Evolutionary conservation across 2,329 filamentous ascomycete genomes (phyloP), one percentile per base, ranked within the genome.

Genomic region (Nigrospora sphaerica): DNA sequence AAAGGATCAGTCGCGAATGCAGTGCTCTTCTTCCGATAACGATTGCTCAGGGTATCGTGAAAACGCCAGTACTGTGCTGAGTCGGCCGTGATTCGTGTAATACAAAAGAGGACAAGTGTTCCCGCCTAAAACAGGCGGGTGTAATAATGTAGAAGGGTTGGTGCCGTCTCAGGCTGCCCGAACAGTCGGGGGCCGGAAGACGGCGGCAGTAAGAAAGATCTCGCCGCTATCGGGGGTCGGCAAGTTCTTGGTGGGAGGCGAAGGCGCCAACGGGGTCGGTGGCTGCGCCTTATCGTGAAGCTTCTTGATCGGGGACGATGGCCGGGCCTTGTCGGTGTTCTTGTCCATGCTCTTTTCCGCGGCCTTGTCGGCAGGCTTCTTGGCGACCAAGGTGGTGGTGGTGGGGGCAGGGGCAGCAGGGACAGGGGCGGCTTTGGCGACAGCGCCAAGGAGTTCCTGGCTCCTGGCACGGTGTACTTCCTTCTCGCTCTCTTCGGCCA

Each of bases 391-490:
- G 23, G 23, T 28, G 23, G 23, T 2, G 23, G 23, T 2, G 7
- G 23, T 9, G 7, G 19, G 19, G 32, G 40, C 34, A 11, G 17
- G 14, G 16, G 34, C 34, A 17, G 42, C 42, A 37, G 33, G 18
- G 10, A 19, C 13, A 11, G 6, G 23, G 33, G 19, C 28, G n/a
- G 42, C n/a, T 23, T 23, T 36, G 33, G 42, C 10, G 14, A 5
- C 47, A 23, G 68, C 68, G 32, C 63, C 70, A 38, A 80, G 65
- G 41, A 71, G 61, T 50, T 80, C 75, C 41, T 76, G 71, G 61
- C 77, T 81, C 40, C 61, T 69, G 39, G 74, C 66, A 13, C 73
- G 71, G 50, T 77, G 69, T 17, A 75, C 56, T 39, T 69, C 63
- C 39, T 57, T 70, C 28, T 62, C 62, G 49, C 72, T 66, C 19